These are phyloP conservation scores for Penicillium verrucosum DNA, from an alignment of 2,329 filamentous ascomycete species.

Conservation along the genomic window DNA sequence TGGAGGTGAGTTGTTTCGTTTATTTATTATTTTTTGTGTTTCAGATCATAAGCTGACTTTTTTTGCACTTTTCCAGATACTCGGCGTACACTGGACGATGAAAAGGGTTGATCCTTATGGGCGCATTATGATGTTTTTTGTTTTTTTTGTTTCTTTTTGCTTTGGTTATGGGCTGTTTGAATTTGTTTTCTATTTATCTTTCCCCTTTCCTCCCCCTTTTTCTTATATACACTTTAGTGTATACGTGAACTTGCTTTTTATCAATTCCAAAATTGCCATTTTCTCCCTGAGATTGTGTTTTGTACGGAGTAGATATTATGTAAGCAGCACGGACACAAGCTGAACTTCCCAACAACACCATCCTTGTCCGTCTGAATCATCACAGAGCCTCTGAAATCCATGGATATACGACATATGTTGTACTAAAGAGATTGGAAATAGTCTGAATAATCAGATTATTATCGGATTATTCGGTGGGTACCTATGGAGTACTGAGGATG, in stretches of 20 bases:
- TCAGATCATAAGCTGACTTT: constrained; percentile 8
- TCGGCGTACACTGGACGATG: constrained; percentile 40
- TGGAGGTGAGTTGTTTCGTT: constrained; percentile 66
- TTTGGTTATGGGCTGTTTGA: constrained; percentile 16
- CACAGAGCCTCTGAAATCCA: constrained; percentile 10
- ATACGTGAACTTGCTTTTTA: not conserved
- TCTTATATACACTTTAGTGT: constrained; percentile 1
- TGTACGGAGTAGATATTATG: too few species aligned
- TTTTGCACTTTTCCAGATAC: constrained; percentile 28
- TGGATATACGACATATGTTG: too few species aligned
- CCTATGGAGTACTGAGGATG: too few species aligned
- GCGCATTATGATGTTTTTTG: constrained; percentile 36
- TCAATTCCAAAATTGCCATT: constrained; percentile 4
- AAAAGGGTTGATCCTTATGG: constrained; percentile 25
- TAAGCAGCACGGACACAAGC: not conserved
- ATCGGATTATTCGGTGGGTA: too few species aligned
- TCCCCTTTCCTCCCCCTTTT: too few species aligned
- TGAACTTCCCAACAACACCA: constrained; percentile 2
- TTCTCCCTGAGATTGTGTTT: too few species aligned
- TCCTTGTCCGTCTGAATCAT: constrained; percentile 17
- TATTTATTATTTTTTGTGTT: not conserved
- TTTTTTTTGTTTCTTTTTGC: constrained; percentile 18
- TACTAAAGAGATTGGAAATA: not conserved
- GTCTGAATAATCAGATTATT: not conserved
- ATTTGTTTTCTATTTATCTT: constrained; percentile 13